Conservation (phyloP, 352 stramenopile species). For the Pythium biforme region DNA sequence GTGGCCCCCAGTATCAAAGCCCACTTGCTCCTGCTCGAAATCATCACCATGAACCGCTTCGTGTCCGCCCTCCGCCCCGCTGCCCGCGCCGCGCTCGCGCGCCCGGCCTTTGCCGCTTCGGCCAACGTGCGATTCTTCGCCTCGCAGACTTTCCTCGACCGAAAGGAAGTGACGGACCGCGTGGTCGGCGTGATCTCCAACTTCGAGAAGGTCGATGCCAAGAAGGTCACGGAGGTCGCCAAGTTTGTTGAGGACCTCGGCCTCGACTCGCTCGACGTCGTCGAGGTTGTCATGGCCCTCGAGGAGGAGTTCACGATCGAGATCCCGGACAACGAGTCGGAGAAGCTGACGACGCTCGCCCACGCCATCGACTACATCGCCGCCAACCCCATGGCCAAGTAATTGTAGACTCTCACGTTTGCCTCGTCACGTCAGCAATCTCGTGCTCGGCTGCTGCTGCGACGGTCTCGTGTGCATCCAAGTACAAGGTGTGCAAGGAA, state of each 20-base stretch:
- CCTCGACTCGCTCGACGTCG: constrained; percentile 98
- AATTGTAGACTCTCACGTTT: constrained; percentile 41
- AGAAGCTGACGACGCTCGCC: constrained; percentile 97
- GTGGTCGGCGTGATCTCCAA: constrained; percentile 99
- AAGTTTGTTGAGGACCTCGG: constrained; percentile 98
- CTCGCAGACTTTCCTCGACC: constrained; percentile 87
- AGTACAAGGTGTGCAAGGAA: too few relatives aligned
- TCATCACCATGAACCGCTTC: constrained; percentile 73
- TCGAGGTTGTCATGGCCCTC: constrained; percentile 98
- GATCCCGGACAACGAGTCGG: constrained; percentile 99
- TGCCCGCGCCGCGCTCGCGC: constrained; percentile 50
- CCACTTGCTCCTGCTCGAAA: not conserved
- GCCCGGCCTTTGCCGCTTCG: constrained; percentile 38
- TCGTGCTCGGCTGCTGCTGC: not conserved
- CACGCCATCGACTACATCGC: constrained; percentile 99
- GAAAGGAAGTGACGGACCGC: constrained; percentile 95
- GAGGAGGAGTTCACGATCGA: constrained; percentile 99
- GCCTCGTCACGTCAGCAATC: not conserved
- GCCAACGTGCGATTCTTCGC: constrained; percentile 65
- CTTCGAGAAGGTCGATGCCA: constrained; percentile 98
- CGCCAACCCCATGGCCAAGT: constrained; percentile 99
- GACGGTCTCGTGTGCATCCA: not conserved
- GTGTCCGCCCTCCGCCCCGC: constrained; percentile 64
- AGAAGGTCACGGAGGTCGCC: constrained; percentile 90
- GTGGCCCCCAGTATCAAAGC: constrained; percentile 4